These are phyloP conservation scores for Tetracentron sinense DNA, from an alignment of 164 flowering plant genomes.

Conservation along the genomic window DNA sequence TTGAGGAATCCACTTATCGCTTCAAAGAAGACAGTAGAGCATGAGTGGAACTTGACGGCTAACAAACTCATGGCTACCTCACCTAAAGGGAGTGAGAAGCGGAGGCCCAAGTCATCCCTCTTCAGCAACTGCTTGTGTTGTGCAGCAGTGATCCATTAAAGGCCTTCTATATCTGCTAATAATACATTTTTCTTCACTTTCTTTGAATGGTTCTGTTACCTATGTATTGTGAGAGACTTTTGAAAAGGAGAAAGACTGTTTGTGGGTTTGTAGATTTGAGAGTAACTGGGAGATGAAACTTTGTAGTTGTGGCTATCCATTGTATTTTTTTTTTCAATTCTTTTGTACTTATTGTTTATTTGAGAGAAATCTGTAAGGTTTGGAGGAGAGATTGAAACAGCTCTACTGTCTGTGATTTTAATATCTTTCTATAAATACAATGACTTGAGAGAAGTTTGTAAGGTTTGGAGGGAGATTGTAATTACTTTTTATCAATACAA, in stretches of 20 bases:
- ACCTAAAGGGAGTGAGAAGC: slow-evolving; percentile 31
- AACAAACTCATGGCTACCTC: slow-evolving; percentile 18
- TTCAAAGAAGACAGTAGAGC: slow-evolving; percentile 18
- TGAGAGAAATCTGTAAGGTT: neutral
- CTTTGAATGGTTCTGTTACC: neutral
- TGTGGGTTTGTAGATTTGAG: no score
- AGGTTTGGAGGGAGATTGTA: neutral
- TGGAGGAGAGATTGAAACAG: neutral
- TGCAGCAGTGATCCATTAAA: slow-evolving; percentile 28
- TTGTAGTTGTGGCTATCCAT: no score
- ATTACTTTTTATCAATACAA: no score
- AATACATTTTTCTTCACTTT: neutral
- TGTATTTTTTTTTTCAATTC: neutral
- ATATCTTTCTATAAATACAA: no score
- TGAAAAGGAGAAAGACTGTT: neutral
- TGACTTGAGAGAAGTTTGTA: neutral
- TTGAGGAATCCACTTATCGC: slow-evolving; percentile 28
- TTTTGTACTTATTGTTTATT: no score
- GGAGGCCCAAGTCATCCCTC: slow-evolving; percentile 35
- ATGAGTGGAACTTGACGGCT: slow-evolving; percentile 5
- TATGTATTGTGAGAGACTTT: slow-evolving; percentile 1
- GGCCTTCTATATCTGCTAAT: neutral
- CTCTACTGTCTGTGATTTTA: neutral
- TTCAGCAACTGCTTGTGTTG: slow-evolving; percentile 57
- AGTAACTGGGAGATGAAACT: no score